Conservation (phyloP, 2,329 filamentous ascomycete genomes). For the Botryotinia calthae region DNA sequence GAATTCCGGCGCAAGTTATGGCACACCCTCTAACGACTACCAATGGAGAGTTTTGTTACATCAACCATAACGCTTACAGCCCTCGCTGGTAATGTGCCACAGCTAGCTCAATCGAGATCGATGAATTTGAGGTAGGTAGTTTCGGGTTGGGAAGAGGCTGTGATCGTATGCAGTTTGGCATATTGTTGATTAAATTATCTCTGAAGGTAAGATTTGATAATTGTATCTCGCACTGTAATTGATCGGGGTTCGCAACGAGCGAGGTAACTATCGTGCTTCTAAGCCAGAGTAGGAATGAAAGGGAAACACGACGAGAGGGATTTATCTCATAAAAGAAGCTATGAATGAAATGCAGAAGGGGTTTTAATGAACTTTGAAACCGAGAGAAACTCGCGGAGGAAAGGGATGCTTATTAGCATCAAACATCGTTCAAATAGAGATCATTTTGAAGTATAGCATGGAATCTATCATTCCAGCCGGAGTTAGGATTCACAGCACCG, state of each 20-base stretch:
- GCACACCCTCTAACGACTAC: neutral
- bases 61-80: neutral
- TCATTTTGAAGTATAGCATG: neutral
- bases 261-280: neutral
- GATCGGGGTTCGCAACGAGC: neutral
- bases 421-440: neutral
- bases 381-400: neutral
- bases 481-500: neutral
- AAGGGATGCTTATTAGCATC: neutral
- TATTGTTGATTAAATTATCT: neutral
- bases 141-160: neutral
- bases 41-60: neutral
- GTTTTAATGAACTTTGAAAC: neutral
- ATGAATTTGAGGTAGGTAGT: neutral
- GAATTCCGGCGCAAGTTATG: neutral
- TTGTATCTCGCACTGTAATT: neutral
- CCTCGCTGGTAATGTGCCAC: neutral
- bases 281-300: neutral
- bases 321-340: neutral
- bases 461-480: neutral
- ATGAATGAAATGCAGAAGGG: neutral
- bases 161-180: too few relatives aligned
- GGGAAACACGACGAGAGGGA: neutral
- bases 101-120: neutral
- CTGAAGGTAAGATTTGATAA: neutral